Base-by-base conservation (phyloP, 257 asterid species). In the Gynochthodes officinalis region DNA sequence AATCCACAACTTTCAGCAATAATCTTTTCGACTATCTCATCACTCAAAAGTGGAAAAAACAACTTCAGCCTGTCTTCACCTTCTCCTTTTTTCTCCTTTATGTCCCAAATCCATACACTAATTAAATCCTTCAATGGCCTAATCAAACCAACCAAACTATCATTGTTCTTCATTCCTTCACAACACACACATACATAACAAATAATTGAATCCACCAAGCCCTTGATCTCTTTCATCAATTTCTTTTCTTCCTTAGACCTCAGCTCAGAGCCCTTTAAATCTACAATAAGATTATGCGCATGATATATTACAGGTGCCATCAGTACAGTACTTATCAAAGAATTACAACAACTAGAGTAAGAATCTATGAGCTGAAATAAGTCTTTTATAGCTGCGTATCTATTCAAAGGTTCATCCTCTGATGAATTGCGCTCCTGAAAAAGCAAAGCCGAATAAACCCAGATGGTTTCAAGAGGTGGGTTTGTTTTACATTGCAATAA, bases 381-480 rank as follows among this genome's bases (percentile, higher is more conserved):
- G 57, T 84, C 89, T 75, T 83, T 80, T 52, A 84, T 70, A 1
- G 83, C 81, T 42, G 75, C 59, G 43, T 81, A 69, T 62, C 76
- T 79, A 59, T 71, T 67, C 62, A 77, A 82, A 71, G 83, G 79
- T 42, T 81, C 83, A 8, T 40, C 49, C 39, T 79, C 76, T 62
- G 75, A 42, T 7, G 86, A 57, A 37, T 23, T 72, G n/a, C 64
- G 40, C 59, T 25, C 25, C 57, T 32, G 81, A 79, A 73, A 87
- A 66, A 27, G 67, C 35, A 85, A 76, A 58, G 91, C 85, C 28
- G 97, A 69, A 72, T 80, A 84, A 69, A 84, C 78, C 93, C 96
- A 90, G 69, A 88, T 75, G 74, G 89, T 74, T 84, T 89, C 97
- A 65, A 88, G 82, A 67, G 93, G 87, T 33, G 93, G 90, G 80